Conservation (phyloP, 2,329 filamentous ascomycete genomes). For the Tolypocladium ophioglossoides region DNA sequence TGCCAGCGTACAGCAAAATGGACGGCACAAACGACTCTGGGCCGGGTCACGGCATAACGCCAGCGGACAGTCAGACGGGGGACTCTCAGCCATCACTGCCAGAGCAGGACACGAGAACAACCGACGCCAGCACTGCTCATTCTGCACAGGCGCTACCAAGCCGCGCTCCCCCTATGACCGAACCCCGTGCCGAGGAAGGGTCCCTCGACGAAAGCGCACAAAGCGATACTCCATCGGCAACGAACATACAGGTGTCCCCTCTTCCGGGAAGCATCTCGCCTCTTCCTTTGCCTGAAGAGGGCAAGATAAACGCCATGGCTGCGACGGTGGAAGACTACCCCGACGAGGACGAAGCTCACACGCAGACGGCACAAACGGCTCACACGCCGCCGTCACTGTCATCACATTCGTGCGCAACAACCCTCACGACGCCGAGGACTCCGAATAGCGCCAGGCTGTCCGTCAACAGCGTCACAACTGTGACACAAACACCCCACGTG, state of each 20-base stretch:
- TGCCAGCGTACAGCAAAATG: not conserved
- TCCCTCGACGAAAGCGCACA: not conserved
- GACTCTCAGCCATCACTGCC: not conserved
- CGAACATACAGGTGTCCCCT: not conserved
- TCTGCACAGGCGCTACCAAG: not conserved
- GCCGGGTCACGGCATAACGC: not conserved
- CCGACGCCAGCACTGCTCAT: not conserved
- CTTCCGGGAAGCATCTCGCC: slow-evolving; percentile 1
- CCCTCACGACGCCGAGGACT: not conserved
- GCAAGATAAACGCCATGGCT: not conserved
- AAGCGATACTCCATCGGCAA: not conserved
- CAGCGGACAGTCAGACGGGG: not conserved
- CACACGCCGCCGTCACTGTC: slow-evolving; percentile 1
- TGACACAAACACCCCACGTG: not conserved
- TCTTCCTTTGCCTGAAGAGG: not conserved
- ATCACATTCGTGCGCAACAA: not conserved
- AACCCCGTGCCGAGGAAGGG: not conserved
- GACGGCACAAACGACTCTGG: not conserved
- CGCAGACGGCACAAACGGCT: not conserved
- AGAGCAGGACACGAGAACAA: not conserved
- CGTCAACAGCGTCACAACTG: not conserved
- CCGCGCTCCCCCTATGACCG: no score
- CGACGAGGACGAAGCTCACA: slow-evolving; percentile 1
- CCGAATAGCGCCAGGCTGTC: not conserved
- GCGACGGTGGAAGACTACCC: slow-evolving; percentile 6